A percentile compares a stretch with the other conserved stretches of the same genome.
Conservation (phyloP, 345 rosid genomes). For the Lagerstroemia speciosa region DNA sequence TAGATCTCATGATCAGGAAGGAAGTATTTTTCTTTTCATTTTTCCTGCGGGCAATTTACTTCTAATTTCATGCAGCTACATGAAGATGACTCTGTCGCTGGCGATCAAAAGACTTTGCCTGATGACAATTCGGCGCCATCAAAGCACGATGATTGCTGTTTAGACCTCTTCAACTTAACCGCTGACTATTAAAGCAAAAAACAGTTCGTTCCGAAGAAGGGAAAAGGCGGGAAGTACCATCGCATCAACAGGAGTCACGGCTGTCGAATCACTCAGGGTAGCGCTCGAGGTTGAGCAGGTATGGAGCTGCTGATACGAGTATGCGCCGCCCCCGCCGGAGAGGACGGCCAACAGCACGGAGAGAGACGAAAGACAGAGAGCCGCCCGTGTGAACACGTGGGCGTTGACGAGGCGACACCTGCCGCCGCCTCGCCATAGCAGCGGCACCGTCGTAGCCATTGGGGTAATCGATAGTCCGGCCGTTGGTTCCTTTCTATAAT, state of each 20-base stretch:
- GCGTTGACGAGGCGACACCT: conserved; percentile 4
- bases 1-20: background rate
- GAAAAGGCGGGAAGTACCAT: conserved; percentile 4
- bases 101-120: background rate
- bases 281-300: conserved; percentile 4
- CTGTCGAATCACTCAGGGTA: background rate
- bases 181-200: background rate
- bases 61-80: background rate
- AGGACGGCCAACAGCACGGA: background rate
- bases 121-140: background rate
- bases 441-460: background rate
- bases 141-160: background rate
- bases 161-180: background rate
- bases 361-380: conserved; percentile 3
- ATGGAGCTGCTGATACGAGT: background rate
- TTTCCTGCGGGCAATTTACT: background rate
- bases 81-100: background rate
- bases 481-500: background rate
- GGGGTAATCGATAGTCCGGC: no score
- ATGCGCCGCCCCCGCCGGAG: background rate
- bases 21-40: background rate
- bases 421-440: background rate
- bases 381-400: background rate
- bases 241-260: background rate
- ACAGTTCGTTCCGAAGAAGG: background rate